phyloP scores from a whole-genome alignment of 2,329 filamentous ascomycete genomes.

The Alternaria triticimaculans region DNA sequence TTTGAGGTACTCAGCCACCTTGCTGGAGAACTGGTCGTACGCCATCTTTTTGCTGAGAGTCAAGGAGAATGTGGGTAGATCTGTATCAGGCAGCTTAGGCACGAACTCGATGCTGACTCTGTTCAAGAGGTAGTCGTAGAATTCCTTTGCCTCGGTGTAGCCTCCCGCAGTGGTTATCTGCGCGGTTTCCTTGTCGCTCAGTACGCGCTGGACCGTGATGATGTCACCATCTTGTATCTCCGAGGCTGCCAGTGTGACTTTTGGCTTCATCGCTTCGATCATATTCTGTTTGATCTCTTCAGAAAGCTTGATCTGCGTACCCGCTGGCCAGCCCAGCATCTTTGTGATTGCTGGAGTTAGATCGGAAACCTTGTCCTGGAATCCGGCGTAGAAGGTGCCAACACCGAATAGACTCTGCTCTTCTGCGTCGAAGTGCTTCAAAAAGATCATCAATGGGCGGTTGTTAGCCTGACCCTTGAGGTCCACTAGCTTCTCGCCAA shows the following conservation, averaged over 20 bases:
- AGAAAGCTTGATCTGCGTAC: slow-evolving; percentile 75
- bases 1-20: slow-evolving; percentile 78
- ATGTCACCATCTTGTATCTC: slow-evolving; percentile 98
- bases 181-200: slow-evolving; percentile 56
- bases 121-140: slow-evolving; percentile 92
- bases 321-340: slow-evolving; percentile 85
- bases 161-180: slow-evolving; percentile 50
- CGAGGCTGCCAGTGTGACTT: slow-evolving; percentile 85
- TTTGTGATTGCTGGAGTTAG: slow-evolving; percentile 77
- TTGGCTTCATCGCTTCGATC: slow-evolving; percentile 93
- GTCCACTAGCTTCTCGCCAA: slow-evolving; percentile 69
- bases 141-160: slow-evolving; percentile 75
- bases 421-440: slow-evolving; percentile 89
- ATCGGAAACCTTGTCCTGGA: slow-evolving; percentile 86
- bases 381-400: slow-evolving; percentile 85
- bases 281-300: slow-evolving; percentile 99
- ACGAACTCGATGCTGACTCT: slow-evolving; percentile 80
- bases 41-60: slow-evolving; percentile 85
- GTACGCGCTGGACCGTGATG: slow-evolving; percentile 83
- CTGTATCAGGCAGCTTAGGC: slow-evolving; percentile 64
- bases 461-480: slow-evolving; percentile 60
- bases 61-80: slow-evolving; percentile 74
- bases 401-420: slow-evolving; percentile 77
- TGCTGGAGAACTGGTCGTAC: slow-evolving; percentile 85
- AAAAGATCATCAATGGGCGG: slow-evolving; percentile 78